Percentiles rank a stretch among this genome's conserved stretches.
Evolutionary conservation across 495 filamentous ascomycete species (phyloP).

Genomic region (Bombardia bombarda): DNA sequence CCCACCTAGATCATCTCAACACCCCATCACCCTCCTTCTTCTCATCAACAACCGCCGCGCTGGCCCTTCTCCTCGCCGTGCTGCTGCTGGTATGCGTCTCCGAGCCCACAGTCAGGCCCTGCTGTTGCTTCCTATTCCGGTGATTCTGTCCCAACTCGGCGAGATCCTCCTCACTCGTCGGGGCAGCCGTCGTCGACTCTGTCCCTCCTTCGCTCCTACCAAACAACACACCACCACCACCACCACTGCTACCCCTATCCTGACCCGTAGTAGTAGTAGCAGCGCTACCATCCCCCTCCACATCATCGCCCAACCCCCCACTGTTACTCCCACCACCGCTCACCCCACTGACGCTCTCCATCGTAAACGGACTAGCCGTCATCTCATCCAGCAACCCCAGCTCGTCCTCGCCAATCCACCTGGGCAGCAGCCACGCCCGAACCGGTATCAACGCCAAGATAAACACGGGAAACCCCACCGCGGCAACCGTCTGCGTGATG

Average conservation of each 20-base stretch:
- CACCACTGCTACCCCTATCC: neutral
- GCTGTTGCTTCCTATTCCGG: neutral
- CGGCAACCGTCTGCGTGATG: constrained; percentile 92
- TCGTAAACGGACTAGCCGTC: constrained; percentile 76
- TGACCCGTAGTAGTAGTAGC: neutral
- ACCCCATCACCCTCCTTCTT: too few species aligned
- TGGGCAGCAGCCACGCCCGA: constrained; percentile 63
- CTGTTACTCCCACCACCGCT: constrained; percentile 35
- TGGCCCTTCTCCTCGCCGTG: neutral
- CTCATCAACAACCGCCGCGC: too few species aligned
- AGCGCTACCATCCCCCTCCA: constrained; percentile 2
- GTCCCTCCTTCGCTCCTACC: neutral
- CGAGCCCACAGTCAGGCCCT: too few species aligned
- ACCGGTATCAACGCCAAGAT: constrained; percentile 76
- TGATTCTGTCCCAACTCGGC: constrained; percentile 27
- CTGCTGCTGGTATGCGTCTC: too few species aligned
- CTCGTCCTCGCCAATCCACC: constrained; percentile 60
- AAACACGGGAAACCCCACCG: constrained; percentile 87
- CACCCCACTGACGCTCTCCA: constrained; percentile 74
- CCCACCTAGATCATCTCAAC: too few species aligned
- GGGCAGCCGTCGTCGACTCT: neutral
- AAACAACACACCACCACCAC: constrained; percentile 1
- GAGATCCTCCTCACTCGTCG: constrained; percentile 22
- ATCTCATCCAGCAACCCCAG: constrained; percentile 65
- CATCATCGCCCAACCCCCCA: neutral